Evolutionary conservation across 164 flowering plant species (phyloP).

Genomic region (Vitis riparia): DNA sequence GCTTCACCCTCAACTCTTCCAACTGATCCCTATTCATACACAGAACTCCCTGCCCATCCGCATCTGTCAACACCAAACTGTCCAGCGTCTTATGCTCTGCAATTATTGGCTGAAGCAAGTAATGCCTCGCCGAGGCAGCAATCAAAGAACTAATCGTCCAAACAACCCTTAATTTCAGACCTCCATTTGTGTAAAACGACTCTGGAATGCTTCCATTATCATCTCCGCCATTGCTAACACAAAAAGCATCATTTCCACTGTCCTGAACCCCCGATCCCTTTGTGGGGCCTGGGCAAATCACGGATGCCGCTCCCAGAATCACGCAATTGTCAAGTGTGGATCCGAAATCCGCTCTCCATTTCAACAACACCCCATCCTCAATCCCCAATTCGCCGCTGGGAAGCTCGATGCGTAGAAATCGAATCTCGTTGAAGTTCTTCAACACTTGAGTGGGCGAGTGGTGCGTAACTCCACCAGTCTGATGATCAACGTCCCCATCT

Average conservation of each 20-base stretch:
- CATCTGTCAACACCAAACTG: conserved; percentile 69
- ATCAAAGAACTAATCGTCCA: conserved; percentile 92
- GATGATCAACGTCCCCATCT: conserved; percentile 43
- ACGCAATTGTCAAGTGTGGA: conserved; percentile 84
- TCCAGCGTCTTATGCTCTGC: conserved; percentile 76
- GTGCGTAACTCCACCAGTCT: conserved; percentile 60
- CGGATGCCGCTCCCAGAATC: conserved; percentile 82
- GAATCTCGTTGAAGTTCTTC: conserved; percentile 78
- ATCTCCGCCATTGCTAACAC: conserved; percentile 24
- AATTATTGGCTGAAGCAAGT: conserved; percentile 79
- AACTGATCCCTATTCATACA: conserved; percentile 83
- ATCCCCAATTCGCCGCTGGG: conserved; percentile 92
- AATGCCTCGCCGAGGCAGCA: conserved; percentile 89
- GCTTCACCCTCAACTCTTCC: conserved; percentile 87
- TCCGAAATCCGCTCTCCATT: conserved; percentile 93
- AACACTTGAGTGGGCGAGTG: conserved; percentile 90
- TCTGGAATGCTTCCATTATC: conserved; percentile 93
- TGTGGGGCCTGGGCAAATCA: conserved; percentile 15
- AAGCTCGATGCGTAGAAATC: conserved; percentile 68
- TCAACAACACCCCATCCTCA: conserved; percentile 80
- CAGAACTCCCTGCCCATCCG: conserved; percentile 87
- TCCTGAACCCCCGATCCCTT: conserved; percentile 4
- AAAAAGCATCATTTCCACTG: conserved; percentile 13
- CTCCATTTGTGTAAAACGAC: conserved; percentile 90
- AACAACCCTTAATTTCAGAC: conserved; percentile 77